phyloP scores from a whole-genome alignment of 768 basidiomycete species.

The Suillus spraguei region DNA sequence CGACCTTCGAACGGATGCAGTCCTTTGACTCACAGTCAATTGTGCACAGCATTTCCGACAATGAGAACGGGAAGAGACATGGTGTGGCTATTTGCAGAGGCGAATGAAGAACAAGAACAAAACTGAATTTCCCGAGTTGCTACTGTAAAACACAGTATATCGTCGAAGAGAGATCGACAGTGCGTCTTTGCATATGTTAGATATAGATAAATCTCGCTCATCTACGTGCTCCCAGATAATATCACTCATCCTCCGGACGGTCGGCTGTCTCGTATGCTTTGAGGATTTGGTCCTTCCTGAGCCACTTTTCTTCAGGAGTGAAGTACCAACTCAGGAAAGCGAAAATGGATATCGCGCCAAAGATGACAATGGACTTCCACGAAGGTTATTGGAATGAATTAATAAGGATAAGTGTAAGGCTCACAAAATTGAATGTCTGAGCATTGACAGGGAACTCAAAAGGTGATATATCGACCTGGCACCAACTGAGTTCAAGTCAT shows the following conservation, averaged over 20 bases:
- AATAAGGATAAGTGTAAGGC: conserved; percentile 29
- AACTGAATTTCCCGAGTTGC: too few species aligned
- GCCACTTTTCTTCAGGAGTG: conserved; percentile 80
- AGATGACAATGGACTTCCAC: conserved; percentile 71
- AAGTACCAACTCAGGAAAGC: conserved; percentile 79
- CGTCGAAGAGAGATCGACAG: too few species aligned
- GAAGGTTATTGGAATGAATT: conserved; percentile 17
- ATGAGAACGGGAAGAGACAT: too few species aligned
- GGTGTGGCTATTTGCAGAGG: too few species aligned
- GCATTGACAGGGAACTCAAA: conserved; percentile 84
- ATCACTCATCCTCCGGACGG: conserved; percentile 13
- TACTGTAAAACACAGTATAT: too few species aligned
- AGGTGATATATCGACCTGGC: conserved; percentile 80
- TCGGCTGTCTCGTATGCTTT: conserved; percentile 44
- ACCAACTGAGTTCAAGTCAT: conserved; percentile 13
- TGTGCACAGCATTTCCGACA: too few species aligned
- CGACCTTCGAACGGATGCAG: too few species aligned
- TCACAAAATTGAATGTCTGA: conserved; percentile 82
- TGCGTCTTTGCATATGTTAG: not conserved
- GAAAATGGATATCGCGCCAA: conserved; percentile 77
- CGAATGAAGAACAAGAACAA: too few species aligned
- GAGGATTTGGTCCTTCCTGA: conserved; percentile 62
- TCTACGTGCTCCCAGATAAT: not conserved
- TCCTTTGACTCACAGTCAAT: too few species aligned
- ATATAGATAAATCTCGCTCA: not conserved